These are phyloP conservation scores for Talaromyces adpressus DNA, from an alignment of 495 filamentous ascomycete species.

Conservation along the genomic window DNA sequence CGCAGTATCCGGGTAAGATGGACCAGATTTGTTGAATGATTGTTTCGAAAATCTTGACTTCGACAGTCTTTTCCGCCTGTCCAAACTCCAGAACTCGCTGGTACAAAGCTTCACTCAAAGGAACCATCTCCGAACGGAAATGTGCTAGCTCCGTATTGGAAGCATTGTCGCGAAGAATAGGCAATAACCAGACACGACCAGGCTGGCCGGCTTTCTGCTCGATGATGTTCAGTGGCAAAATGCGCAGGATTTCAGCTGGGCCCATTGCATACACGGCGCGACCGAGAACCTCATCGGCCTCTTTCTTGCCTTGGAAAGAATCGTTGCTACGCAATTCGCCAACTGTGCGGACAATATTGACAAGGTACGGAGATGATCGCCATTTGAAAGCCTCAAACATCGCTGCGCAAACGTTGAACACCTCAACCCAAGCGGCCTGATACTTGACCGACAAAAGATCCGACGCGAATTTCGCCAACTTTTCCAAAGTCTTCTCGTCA, in stretches of 20 bases:
- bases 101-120: constrained; percentile 83
- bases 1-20: constrained; percentile 90
- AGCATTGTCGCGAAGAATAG: constrained; percentile 76
- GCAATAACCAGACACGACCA: constrained; percentile 91
- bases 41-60: constrained; percentile 96
- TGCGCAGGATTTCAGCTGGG: constrained; percentile 67
- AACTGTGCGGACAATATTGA: constrained; percentile 63
- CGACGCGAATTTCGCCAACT: constrained; percentile 58
- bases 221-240: constrained; percentile 78
- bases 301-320: constrained; percentile 88
- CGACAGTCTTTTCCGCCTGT: constrained; percentile 75
- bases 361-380: constrained; percentile 70
- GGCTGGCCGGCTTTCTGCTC: constrained; percentile 67
- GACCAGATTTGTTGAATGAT: constrained; percentile 94
- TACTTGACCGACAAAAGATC: constrained; percentile 81
- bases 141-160: constrained; percentile 78
- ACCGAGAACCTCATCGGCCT: constrained; percentile 83
- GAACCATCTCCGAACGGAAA: constrained; percentile 79
- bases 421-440: constrained; percentile 90
- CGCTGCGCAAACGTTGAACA: constrained; percentile 82
- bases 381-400: constrained; percentile 83
- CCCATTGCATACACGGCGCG: constrained; percentile 85
- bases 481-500: constrained; percentile 78
- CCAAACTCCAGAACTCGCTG: constrained; percentile 78
- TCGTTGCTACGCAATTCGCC: constrained; percentile 86